phyloP scores from a whole-genome alignment of 805 yeast genomes.

The Starmerella floricola region DNA sequence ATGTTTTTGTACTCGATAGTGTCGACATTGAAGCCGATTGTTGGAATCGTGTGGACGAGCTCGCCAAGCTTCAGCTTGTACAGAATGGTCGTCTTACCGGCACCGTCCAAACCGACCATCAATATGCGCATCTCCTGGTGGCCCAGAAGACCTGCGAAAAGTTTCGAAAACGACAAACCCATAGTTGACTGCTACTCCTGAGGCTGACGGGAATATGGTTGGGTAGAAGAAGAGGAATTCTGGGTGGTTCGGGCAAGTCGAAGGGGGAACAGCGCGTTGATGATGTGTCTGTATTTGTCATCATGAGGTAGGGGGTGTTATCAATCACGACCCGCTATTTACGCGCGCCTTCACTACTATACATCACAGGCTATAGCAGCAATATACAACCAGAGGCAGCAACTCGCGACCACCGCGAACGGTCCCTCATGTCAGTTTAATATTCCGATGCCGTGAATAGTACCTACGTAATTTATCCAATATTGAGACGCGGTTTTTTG shows the following conservation, averaged over 20 bases:
- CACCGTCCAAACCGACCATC: conserved; percentile 97
- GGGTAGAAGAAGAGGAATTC: conserved; percentile 13
- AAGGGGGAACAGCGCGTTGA: conserved; percentile 4
- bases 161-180: conserved; percentile 93
- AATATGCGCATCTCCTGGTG: conserved; percentile 96
- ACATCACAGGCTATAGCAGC: too few species aligned
- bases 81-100: conserved; percentile 94
- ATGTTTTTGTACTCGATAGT: conserved; percentile 95
- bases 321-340: too few species aligned
- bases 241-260: conserved; percentile 1
- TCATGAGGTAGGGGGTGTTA: background rate
- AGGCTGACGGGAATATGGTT: conserved; percentile 7
- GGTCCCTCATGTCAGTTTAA: too few species aligned
- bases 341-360: too few species aligned
- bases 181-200: conserved; percentile 30
- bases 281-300: conserved; percentile 18
- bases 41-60: conserved; percentile 91
- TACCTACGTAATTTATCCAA: too few species aligned
- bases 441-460: too few species aligned
- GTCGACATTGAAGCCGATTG: conserved; percentile 95
- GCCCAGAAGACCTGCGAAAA: conserved; percentile 90
- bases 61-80: conserved; percentile 92
- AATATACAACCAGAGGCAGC: too few species aligned
- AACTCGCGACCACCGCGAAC: too few species aligned
- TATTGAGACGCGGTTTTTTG: too few species aligned